Percentiles rank a stretch among this genome's conserved stretches.
phyloP scores from a whole-genome alignment of 2,329 filamentous ascomycete species.

The Fusarium sp. region DNA sequence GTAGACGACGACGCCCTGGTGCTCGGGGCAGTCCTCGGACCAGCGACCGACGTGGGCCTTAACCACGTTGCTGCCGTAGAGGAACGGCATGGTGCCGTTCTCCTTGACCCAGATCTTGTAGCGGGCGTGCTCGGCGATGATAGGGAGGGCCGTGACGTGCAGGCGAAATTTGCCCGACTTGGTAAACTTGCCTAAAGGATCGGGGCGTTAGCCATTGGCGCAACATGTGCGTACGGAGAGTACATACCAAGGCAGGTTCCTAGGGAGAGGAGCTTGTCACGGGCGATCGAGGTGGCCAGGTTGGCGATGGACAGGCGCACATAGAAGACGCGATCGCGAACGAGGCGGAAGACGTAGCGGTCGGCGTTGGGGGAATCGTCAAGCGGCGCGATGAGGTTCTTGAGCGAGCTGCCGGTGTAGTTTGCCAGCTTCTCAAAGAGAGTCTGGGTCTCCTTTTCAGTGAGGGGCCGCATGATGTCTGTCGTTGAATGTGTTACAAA shows the following conservation, averaged over 20 bases:
- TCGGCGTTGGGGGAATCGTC: conserved; percentile 76
- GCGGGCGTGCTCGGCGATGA: conserved; percentile 89
- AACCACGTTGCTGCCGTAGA: conserved; percentile 92
- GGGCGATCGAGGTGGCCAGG: conserved; percentile 85
- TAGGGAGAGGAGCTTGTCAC: conserved; percentile 85
- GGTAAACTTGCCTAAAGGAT: conserved; percentile 82
- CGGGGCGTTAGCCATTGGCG: conserved; percentile 18
- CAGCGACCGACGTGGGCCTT: conserved; percentile 79
- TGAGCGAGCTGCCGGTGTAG: conserved; percentile 89
- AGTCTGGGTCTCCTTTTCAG: conserved; percentile 81
- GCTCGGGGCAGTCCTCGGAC: conserved; percentile 93
- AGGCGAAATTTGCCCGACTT: conserved; percentile 96
- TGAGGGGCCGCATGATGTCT: conserved; percentile 80
- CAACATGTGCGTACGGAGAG: no score
- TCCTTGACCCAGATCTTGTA: conserved; percentile 98
- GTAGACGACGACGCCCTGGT: conserved; percentile 90
- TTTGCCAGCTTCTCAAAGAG: conserved; percentile 94
- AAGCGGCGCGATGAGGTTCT: conserved; percentile 82
- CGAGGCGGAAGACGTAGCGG: conserved; percentile 87
- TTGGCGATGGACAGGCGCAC: conserved; percentile 91
- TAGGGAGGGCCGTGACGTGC: conserved; percentile 88
- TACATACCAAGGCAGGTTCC: conserved; percentile 80
- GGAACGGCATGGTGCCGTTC: conserved; percentile 97
- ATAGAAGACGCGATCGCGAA: conserved; percentile 90
- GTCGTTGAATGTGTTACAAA: not conserved